Evolutionary conservation across 768 basidiomycete species (phyloP).

Genomic region (Roridomyces roridus): DNA sequence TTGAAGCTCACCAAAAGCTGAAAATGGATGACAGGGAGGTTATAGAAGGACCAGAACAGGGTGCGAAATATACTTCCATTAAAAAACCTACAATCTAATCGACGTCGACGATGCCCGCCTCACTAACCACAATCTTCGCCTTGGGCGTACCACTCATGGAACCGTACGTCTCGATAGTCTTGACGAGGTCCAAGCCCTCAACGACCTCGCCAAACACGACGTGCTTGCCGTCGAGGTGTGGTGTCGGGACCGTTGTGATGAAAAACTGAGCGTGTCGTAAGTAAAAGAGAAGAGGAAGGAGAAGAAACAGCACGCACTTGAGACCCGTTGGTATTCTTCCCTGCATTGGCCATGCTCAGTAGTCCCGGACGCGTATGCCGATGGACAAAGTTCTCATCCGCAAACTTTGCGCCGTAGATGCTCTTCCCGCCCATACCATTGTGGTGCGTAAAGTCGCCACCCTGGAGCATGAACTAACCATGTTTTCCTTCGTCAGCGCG

Average conservation of each 20-base stretch:
- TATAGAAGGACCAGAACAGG: no score
- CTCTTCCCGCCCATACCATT: constrained; percentile 81
- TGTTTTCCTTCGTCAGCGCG: not conserved
- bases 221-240: constrained; percentile 80
- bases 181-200: constrained; percentile 63
- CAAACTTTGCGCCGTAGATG: constrained; percentile 75
- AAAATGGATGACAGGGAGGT: no score
- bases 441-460: constrained; percentile 79
- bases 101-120: constrained; percentile 56
- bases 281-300: not conserved
- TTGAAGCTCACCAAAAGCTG: no score
- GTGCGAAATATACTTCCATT: no score
- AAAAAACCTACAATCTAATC: no score
- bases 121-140: constrained; percentile 56
- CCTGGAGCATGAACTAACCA: constrained; percentile 82
- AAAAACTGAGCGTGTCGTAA: constrained; percentile 64
- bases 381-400: constrained; percentile 83
- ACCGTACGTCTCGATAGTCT: constrained; percentile 49
- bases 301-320: constrained; percentile 34
- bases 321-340: constrained; percentile 84
- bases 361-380: constrained; percentile 76
- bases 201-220: constrained; percentile 88
- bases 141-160: constrained; percentile 45
- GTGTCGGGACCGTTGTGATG: constrained; percentile 78
- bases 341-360: constrained; percentile 84